Evolutionary conservation across 345 rosid genomes (phyloP).

Genomic region (Eucalyptus tenuipes): DNA sequence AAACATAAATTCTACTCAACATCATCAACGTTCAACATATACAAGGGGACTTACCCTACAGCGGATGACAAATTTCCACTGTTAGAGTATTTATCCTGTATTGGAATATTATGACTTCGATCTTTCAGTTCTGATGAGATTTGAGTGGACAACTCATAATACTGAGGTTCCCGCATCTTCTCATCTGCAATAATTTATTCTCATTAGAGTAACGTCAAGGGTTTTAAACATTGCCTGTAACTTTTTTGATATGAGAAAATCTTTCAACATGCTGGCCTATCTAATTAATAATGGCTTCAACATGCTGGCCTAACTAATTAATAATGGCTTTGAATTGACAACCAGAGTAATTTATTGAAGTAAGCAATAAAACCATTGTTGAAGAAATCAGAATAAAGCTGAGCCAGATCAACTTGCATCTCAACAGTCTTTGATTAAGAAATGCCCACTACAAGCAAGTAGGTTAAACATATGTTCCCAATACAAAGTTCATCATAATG

Average conservation of each 20-base stretch:
- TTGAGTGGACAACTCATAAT: slow-evolving; percentile 13
- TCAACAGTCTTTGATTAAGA: neutral
- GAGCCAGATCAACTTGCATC: neutral
- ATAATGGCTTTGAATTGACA: neutral
- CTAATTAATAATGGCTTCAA: neutral
- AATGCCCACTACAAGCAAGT: neutral
- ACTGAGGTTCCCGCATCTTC: slow-evolving; percentile 24
- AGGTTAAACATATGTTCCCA: neutral
- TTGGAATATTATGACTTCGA: slow-evolving; percentile 18
- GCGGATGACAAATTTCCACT: slow-evolving; percentile 9
- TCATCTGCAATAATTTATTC: slow-evolving; percentile 33
- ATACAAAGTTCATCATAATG: neutral
- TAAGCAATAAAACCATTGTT: neutral
- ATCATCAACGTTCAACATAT: neutral
- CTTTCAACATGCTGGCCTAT: neutral
- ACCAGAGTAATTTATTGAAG: neutral
- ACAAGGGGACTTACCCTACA: slow-evolving; percentile 30
- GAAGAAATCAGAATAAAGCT: slow-evolving; percentile 3
- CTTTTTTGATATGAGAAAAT: neutral
- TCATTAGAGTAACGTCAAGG: slow-evolving; percentile 1
- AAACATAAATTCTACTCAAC: neutral
- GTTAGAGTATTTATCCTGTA: slow-evolving; percentile 1
- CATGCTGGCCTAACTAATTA: neutral
- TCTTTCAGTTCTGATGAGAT: slow-evolving; percentile 23
- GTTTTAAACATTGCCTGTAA: neutral